These are phyloP conservation scores for Collybia nuda DNA, from an alignment of 768 basidiomycete genomes.

Conservation along the genomic window DNA sequence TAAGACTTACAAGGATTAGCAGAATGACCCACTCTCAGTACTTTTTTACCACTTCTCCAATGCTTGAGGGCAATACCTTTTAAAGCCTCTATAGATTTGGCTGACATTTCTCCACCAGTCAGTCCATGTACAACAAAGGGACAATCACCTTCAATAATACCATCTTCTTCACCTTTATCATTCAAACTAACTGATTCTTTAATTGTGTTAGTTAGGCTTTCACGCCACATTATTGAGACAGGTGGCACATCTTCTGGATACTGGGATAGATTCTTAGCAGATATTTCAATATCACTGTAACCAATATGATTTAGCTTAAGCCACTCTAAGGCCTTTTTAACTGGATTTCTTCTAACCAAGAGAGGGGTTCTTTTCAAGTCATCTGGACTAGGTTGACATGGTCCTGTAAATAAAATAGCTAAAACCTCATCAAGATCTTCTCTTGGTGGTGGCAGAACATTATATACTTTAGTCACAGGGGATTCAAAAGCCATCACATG, in stretches of 20 bases:
- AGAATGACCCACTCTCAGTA: conserved; percentile 26
- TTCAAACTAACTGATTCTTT: conserved; percentile 21
- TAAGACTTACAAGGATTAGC: conserved; percentile 20
- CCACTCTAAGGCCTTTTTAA: conserved; percentile 28
- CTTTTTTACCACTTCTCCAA: conserved; percentile 16
- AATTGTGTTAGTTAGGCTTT: conserved; percentile 16
- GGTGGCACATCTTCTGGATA: conserved; percentile 22
- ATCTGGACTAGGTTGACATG: conserved; percentile 18
- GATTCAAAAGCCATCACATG: conserved; percentile 30
- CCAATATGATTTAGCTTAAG: conserved; percentile 31
- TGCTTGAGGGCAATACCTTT: conserved; percentile 25
- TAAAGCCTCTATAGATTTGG: conserved; percentile 13
- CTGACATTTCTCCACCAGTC: conserved; percentile 19
- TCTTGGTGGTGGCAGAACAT: conserved; percentile 16
- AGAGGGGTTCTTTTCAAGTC: conserved; percentile 14
- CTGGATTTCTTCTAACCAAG: neutral
- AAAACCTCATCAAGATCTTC: conserved; percentile 29
- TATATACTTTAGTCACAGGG: conserved; percentile 27
- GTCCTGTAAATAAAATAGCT: conserved; percentile 31
- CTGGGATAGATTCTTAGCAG: conserved; percentile 17
- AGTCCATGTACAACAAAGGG: conserved; percentile 38
- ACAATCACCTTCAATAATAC: conserved; percentile 27
- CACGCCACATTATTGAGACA: conserved; percentile 21
- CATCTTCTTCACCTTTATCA: conserved; percentile 27
- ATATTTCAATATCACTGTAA: conserved; percentile 30